Conservation (phyloP, 208 protist species). For the Crithidia mellificae region DNA sequence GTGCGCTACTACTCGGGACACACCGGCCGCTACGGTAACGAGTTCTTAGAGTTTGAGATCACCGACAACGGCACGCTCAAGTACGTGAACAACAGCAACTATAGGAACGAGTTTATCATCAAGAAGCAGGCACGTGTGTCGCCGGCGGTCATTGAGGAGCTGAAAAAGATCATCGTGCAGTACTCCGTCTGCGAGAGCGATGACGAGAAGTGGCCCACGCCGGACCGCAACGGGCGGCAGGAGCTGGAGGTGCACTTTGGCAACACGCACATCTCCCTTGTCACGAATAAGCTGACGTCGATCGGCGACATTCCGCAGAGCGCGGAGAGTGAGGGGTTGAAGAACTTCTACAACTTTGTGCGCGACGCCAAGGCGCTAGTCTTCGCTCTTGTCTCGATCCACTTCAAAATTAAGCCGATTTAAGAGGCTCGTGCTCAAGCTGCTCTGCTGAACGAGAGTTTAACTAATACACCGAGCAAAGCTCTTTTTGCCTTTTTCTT, state of each 20-base stretch:
- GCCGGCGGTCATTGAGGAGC: slow-evolving; percentile 68
- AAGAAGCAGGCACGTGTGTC: slow-evolving; percentile 83
- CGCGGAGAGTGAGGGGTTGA: slow-evolving; percentile 50
- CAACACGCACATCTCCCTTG: slow-evolving; percentile 84
- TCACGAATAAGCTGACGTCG: slow-evolving; percentile 88
- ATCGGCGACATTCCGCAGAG: slow-evolving; percentile 66
- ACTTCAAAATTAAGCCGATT: slow-evolving; percentile 88
- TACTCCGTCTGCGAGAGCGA: slow-evolving; percentile 71
- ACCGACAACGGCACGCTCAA: slow-evolving; percentile 76
- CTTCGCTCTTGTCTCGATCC: slow-evolving; percentile 79
- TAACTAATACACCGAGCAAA: too few relatives aligned
- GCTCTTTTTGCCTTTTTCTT: too few relatives aligned
- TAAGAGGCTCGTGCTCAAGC: too few relatives aligned
- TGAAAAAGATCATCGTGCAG: slow-evolving; percentile 72
- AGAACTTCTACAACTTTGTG: slow-evolving; percentile 82
- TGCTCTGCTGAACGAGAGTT: too few relatives aligned
- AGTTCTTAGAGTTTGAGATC: slow-evolving; percentile 89
- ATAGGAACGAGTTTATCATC: slow-evolving; percentile 90
- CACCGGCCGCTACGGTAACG: slow-evolving; percentile 86
- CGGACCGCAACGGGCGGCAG: slow-evolving; percentile 86
- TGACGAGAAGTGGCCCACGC: slow-evolving; percentile 82
- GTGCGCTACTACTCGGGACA: slow-evolving; percentile 88
- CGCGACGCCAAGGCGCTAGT: slow-evolving; percentile 80
- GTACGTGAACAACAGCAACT: slow-evolving; percentile 90
- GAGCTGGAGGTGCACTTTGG: slow-evolving; percentile 88